phyloP scores from a whole-genome alignment of 2,329 filamentous ascomycete species.

The Lasiodiplodia citricola region DNA sequence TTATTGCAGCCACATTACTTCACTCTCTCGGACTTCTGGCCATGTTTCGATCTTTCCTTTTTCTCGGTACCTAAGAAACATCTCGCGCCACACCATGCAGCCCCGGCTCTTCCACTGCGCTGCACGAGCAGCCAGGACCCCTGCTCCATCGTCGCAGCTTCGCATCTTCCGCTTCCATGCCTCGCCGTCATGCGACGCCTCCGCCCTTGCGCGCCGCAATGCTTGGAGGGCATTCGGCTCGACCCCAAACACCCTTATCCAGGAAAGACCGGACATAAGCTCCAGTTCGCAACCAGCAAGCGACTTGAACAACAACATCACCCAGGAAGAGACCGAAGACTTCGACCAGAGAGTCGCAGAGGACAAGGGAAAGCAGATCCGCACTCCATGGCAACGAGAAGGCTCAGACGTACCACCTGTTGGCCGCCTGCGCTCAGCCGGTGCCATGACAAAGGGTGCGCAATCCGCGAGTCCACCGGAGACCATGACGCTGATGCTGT shows the following conservation, averaged over 20 bases:
- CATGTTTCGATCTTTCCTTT: background rate
- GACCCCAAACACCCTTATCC: background rate
- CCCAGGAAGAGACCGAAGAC: constrained; percentile 52
- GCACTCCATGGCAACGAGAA: constrained; percentile 70
- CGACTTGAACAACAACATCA: constrained; percentile 51
- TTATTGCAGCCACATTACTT: background rate
- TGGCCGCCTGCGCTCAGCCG: constrained; percentile 54
- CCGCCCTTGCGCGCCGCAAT: background rate
- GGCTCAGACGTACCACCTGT: constrained; percentile 65
- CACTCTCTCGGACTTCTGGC: background rate
- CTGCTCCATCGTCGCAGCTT: background rate
- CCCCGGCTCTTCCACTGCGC: constrained; percentile 10
- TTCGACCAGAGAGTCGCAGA: constrained; percentile 49
- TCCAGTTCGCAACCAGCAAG: constrained; percentile 45
- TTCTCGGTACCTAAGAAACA: background rate
- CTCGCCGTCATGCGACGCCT: background rate
- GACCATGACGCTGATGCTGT: constrained; percentile 18
- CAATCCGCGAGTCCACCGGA: background rate
- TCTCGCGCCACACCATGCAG: background rate
- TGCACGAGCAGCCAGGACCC: constrained; percentile 9
- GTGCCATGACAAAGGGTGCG: constrained; percentile 68
- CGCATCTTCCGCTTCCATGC: background rate
- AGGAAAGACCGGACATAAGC: constrained; percentile 27
- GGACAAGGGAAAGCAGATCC: constrained; percentile 62
- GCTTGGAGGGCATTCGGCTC: background rate